phyloP scores from a whole-genome alignment of 331 rosid species.

The Acacia concinna region DNA sequence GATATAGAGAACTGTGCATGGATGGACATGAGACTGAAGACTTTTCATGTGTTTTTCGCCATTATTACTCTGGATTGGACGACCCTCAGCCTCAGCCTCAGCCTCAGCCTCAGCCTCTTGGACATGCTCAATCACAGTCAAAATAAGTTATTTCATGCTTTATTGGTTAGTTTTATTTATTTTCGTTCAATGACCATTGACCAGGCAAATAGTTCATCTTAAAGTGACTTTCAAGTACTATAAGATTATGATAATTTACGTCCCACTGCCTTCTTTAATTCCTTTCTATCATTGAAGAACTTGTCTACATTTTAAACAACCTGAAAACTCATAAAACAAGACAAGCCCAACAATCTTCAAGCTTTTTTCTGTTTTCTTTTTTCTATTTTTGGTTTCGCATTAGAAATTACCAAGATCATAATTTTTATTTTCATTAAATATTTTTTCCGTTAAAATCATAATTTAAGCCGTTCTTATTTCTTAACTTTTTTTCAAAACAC shows the following conservation, averaged over 20 bases:
- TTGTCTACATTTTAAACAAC: neutral
- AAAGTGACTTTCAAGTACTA: neutral
- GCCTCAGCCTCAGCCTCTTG: no score
- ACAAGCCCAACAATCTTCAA: neutral
- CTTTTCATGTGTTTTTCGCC: conserved; percentile 83
- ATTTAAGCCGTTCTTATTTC: no score
- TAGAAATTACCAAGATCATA: no score
- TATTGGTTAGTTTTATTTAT: neutral
- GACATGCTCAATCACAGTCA: conserved; percentile 19
- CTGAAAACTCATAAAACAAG: neutral
- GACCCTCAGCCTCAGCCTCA: no score
- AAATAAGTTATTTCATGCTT: neutral
- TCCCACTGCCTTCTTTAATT: neutral
- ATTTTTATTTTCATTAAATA: no score
- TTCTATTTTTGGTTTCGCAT: no score
- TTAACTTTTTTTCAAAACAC: no score
- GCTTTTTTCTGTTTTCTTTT: no score
- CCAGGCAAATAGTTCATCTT: neutral
- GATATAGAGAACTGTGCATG: conserved; percentile 63
- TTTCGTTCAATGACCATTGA: neutral
- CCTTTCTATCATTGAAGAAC: neutral
- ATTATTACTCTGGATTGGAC: conserved; percentile 65
- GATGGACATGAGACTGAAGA: conserved; percentile 62
- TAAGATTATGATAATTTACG: neutral
- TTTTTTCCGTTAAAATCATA: no score